Conservation (phyloP, 2,329 filamentous ascomycete species). For the Trichocomaceae sp. region DNA sequence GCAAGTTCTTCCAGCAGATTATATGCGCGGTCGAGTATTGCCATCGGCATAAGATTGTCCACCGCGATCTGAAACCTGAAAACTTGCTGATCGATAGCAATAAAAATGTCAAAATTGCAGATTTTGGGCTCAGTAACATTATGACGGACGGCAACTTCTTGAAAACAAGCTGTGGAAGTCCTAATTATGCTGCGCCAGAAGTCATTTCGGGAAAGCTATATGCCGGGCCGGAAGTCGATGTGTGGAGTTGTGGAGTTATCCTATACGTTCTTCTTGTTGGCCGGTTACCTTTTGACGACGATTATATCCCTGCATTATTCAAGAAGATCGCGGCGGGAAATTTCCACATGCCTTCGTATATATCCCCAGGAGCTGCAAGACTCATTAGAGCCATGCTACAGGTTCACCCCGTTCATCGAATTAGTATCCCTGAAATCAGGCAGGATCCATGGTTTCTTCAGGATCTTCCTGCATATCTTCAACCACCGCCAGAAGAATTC, state of each 20-base stretch:
- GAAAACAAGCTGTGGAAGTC: slow-evolving; percentile 96
- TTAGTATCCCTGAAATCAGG: slow-evolving; percentile 88
- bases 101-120: slow-evolving; percentile 97
- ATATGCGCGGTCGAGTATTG: slow-evolving; percentile 98
- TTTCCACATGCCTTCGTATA: slow-evolving; percentile 86
- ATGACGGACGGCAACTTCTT: slow-evolving; percentile 99
- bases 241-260: slow-evolving; percentile 65
- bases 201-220: slow-evolving; percentile 98
- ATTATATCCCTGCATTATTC: slow-evolving; percentile 95
- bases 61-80: slow-evolving; percentile 94
- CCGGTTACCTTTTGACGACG: slow-evolving; percentile 87
- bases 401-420: slow-evolving; percentile 88
- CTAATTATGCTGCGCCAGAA: slow-evolving; percentile 95
- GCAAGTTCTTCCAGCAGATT: slow-evolving; percentile 98
- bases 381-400: slow-evolving; percentile 91
- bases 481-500: slow-evolving; percentile 84
- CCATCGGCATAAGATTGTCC: slow-evolving; percentile 96
- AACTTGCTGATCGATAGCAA: slow-evolving; percentile 92
- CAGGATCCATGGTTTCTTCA: slow-evolving; percentile 90
- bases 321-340: slow-evolving; percentile 95
- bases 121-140: slow-evolving; percentile 97
- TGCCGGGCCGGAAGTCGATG: slow-evolving; percentile 93
- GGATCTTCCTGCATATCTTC: slow-evolving; percentile 78
- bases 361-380: slow-evolving; percentile 66
- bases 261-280: slow-evolving; percentile 60